Conservation (phyloP, 306 rosid species). For the Parietaria judaica region DNA sequence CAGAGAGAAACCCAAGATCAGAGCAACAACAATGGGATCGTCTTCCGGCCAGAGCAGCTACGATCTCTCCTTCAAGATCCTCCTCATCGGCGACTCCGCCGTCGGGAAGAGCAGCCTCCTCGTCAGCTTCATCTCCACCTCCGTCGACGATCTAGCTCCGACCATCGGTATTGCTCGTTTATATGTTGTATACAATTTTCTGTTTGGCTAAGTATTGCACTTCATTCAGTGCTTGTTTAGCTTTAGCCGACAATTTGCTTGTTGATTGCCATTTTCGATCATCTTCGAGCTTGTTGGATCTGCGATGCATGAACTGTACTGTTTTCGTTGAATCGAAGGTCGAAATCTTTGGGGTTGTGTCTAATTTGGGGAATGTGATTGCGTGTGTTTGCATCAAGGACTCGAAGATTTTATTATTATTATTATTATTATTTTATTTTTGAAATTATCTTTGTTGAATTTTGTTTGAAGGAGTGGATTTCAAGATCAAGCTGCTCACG, state of each 20-base stretch:
- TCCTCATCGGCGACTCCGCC: constrained; percentile 90
- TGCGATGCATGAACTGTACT: not conserved
- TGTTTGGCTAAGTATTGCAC: not conserved
- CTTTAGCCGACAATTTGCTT: not conserved
- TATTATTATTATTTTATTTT: not conserved
- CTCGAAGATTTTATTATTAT: not conserved
- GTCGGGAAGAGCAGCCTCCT: constrained; percentile 96
- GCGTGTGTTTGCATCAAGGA: not conserved
- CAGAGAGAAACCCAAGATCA: constrained; percentile 16
- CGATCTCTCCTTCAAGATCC: constrained; percentile 93
- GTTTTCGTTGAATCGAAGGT: too few relatives aligned
- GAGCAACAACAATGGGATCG: constrained; percentile 48
- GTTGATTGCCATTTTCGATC: not conserved
- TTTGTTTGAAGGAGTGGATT: constrained; percentile 72
- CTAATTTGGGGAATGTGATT: not conserved
- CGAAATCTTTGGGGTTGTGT: not conserved
- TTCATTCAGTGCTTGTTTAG: too few relatives aligned
- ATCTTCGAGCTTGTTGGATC: constrained; percentile 14
- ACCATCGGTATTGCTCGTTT: constrained; percentile 54
- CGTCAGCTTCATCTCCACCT: constrained; percentile 70
- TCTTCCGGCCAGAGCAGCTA: constrained; percentile 70
- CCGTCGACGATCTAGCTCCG: constrained; percentile 55
- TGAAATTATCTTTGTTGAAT: not conserved
- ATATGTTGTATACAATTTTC: not conserved
- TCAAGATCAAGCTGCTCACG: constrained; percentile 77